Base-by-base conservation (phyloP, 352 stramenopile species). In the Paralagenidium karlingii region DNA sequence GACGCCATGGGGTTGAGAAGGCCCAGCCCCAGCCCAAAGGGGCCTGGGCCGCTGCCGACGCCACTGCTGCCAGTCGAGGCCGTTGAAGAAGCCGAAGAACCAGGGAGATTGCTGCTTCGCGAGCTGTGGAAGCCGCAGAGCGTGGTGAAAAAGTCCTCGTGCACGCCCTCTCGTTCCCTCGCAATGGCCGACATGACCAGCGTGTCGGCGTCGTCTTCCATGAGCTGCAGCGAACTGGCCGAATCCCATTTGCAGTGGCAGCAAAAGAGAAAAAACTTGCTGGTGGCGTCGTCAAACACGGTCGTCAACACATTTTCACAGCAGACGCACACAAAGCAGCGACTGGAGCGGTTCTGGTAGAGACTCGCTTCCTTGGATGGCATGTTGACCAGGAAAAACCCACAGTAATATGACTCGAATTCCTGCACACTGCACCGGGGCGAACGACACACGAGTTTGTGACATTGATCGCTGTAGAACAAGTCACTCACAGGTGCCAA, bases 331-430 rank as follows among this genome's bases (percentile, higher is more conserved):
- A 58, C 71, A 48, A 93, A 91, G 61, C 68, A 84, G 29, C 77
- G 71, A 21, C 69, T 84, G 34, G 75, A 90, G 45, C 80, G 75
- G 54, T 91, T 89, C 70, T 91, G 79, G 58, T 88, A 91, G 55
- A 80, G 63, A 38, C 53, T 71, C 16, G 80, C 80, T 43, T 93
- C 80, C 38, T 90, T 91, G 10, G 80, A 91, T 21, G 80, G 71
- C 58, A 93, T 48, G 50, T 93, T 93, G 29, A 88, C 70, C 33
- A 91, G 58, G 51, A 85, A 55, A 22, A 80, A 78, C 22, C 71
- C 60, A 51, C 80, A 93, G 58, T 91, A 93, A 55, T 87, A 93
- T 10, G 75, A 79, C 58, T 93, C 77, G 40, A 93, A 90, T 55
- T 93, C 80, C 41, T 91, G 64, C 18, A 89, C 50, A 34, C 67